These are phyloP conservation scores for Beauveria brongniartii DNA, from an alignment of 2,329 filamentous ascomycete species.

Conservation along the genomic window DNA sequence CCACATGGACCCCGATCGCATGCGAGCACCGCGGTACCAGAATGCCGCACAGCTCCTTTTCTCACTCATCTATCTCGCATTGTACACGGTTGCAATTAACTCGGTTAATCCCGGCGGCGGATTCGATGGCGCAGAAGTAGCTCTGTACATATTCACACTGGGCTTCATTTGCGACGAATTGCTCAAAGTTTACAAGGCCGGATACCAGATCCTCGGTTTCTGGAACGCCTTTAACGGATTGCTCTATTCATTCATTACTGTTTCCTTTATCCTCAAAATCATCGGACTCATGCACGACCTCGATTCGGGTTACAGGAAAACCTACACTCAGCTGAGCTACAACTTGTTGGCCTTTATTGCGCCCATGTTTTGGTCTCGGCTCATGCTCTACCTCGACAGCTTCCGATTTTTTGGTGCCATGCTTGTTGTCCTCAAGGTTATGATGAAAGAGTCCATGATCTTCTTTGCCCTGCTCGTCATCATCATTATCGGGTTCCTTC, in stretches of 20 bases:
- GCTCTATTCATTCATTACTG: constrained; percentile 69
- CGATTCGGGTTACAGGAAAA: constrained; percentile 35
- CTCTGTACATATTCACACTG: constrained; percentile 85
- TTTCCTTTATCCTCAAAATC: constrained; percentile 72
- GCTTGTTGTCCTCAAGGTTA: constrained; percentile 91
- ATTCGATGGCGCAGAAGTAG: constrained; percentile 72
- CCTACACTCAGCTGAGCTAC: constrained; percentile 77
- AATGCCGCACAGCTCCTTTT: constrained; percentile 82
- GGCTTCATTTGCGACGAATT: constrained; percentile 86
- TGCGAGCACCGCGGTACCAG: constrained; percentile 88
- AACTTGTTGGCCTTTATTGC: constrained; percentile 90
- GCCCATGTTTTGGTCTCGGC: constrained; percentile 92
- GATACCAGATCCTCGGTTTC: constrained; percentile 83
- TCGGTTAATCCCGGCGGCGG: constrained; percentile 82
- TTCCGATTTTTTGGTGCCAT: constrained; percentile 96
- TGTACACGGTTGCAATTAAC: constrained; percentile 91
- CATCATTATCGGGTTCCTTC: constrained; percentile 79
- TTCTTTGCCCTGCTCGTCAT: constrained; percentile 89
- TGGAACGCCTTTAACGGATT: constrained; percentile 93
- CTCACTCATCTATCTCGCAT: constrained; percentile 69
- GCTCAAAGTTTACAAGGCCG: constrained; percentile 89
- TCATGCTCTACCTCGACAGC: constrained; percentile 87
- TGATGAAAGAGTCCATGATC: constrained; percentile 90
- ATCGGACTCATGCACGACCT: constrained; percentile 61
- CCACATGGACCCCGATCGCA: constrained; percentile 89